Percentiles rank a stretch among this genome's conserved stretches.
Conservation (phyloP, 371 early-diverging fungal genomes). For the Lichtheimia ramosa region DNA sequence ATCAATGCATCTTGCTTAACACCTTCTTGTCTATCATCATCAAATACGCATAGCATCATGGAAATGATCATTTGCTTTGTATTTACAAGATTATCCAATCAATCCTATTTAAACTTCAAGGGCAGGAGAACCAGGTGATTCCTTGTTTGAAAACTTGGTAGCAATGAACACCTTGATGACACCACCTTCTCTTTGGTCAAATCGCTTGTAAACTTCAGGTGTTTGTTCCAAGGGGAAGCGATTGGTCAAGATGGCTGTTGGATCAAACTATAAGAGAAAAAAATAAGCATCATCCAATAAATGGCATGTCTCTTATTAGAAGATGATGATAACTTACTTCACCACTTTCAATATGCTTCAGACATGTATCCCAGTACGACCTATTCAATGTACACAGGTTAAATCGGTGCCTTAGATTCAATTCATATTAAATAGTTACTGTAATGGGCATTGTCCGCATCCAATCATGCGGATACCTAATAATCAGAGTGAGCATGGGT, state of each 20-base stretch:
- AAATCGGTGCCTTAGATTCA: conserved; percentile 57
- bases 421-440: too few species aligned
- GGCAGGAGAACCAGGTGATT: conserved; percentile 16
- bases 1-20: too few species aligned
- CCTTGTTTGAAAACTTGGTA: conserved; percentile 34
- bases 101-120: neutral
- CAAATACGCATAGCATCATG: too few species aligned
- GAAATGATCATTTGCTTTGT: too few species aligned
- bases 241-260: conserved; percentile 58
- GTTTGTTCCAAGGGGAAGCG: conserved; percentile 46
- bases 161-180: conserved; percentile 51
- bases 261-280: conserved; percentile 38
- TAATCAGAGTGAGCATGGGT: neutral
- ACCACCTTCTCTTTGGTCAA: conserved; percentile 54
- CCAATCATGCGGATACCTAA: conserved; percentile 43
- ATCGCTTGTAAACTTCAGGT: conserved; percentile 47
- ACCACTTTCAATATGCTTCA: conserved; percentile 36
- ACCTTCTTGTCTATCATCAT: too few species aligned
- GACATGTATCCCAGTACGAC: conserved; percentile 49
- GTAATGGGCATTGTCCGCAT: too few species aligned
- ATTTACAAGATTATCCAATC: too few species aligned
- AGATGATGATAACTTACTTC: too few species aligned
- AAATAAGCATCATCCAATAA: neutral
- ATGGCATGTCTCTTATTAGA: too few species aligned
- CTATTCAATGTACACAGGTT: too few species aligned